phyloP scores from a whole-genome alignment of 306 rosid genomes.

The Neltuma alba region DNA sequence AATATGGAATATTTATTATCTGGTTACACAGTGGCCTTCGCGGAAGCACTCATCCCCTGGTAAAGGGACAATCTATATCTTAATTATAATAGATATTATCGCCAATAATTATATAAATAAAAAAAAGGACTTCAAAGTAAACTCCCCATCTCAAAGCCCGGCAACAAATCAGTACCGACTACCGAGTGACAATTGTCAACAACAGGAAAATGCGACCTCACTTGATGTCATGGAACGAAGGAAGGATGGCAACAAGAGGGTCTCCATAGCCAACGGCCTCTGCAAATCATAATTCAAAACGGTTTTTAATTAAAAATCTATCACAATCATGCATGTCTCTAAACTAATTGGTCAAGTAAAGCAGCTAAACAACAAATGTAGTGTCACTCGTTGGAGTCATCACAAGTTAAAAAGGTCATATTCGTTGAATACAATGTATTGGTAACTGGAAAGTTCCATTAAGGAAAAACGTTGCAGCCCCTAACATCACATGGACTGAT shows the following conservation, averaged over 20 bases:
- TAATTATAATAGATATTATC: conserved; percentile 7
- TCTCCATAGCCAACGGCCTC: conserved; percentile 92
- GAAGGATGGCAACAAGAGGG: conserved; percentile 81
- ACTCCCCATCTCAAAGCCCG: conserved; percentile 34
- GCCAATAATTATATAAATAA: conserved; percentile 1
- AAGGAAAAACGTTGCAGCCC: background rate
- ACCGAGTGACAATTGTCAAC: conserved; percentile 7
- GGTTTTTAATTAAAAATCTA: background rate
- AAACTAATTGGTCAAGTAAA: background rate
- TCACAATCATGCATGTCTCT: background rate
- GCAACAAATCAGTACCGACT: conserved; percentile 14
- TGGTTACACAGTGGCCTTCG: conserved; percentile 6
- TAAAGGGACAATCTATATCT: conserved; percentile 17
- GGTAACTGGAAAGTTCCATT: background rate
- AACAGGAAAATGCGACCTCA: conserved; percentile 44
- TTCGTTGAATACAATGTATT: background rate
- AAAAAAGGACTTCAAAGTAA: conserved; percentile 26
- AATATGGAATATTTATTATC: background rate
- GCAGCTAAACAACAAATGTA: background rate
- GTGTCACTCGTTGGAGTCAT: background rate
- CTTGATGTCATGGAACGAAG: conserved; percentile 64
- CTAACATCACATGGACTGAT: background rate
- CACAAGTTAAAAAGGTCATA: background rate
- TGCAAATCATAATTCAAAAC: conserved; percentile 44
- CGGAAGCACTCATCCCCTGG: background rate